These are phyloP conservation scores for Phtheirospermum japonicum DNA, from an alignment of 257 asterid species.

Conservation along the genomic window DNA sequence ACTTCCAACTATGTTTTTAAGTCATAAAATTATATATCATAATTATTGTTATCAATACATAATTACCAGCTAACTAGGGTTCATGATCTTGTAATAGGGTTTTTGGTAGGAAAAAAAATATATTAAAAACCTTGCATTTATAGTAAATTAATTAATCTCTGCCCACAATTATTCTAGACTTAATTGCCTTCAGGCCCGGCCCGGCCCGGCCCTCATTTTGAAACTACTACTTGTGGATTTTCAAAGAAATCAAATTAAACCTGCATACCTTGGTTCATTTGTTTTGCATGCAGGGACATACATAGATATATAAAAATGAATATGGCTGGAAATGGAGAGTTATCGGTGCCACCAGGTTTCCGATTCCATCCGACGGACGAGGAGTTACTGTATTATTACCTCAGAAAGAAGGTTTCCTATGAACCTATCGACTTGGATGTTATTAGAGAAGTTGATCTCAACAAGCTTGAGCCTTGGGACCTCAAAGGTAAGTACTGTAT, in stretches of 20 bases:
- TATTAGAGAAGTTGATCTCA: slow-evolving; percentile 71
- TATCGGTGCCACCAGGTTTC: slow-evolving; percentile 71
- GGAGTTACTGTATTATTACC: slow-evolving; percentile 63
- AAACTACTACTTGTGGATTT: not conserved
- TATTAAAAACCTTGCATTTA: no score
- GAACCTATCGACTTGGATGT: slow-evolving; percentile 69
- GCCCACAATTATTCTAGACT: no score
- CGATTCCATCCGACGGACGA: slow-evolving; percentile 80
- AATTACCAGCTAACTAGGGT: not conserved
- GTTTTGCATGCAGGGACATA: slow-evolving; percentile 15
- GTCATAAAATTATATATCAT: not conserved
- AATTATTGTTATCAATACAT: no score
- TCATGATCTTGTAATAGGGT: no score
- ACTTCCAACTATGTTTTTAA: not conserved
- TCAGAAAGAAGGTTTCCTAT: slow-evolving; percentile 66
- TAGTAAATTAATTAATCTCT: no score
- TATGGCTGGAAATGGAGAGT: slow-evolving; percentile 42
- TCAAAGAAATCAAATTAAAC: not conserved
- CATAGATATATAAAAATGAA: not conserved
- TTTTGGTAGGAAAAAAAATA: no score
- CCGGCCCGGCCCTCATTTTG: no score
- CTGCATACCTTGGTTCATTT: not conserved
- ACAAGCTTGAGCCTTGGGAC: slow-evolving; percentile 92
- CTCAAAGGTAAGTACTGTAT: slow-evolving; percentile 59
- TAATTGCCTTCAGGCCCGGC: not conserved